Conservation (phyloP, 2,329 filamentous ascomycete genomes). For the Waltergamsia citrina region DNA sequence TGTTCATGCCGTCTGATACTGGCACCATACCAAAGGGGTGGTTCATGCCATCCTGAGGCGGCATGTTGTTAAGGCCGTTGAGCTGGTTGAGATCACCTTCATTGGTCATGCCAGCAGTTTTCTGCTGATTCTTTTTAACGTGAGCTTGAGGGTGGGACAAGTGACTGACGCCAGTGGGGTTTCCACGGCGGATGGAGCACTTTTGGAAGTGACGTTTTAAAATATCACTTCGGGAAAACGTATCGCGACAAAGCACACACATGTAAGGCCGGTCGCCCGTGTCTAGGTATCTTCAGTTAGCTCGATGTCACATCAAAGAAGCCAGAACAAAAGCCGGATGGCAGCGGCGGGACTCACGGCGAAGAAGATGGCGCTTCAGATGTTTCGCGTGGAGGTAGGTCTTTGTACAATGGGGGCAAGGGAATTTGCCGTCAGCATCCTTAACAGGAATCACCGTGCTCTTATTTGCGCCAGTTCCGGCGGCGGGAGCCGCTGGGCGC, state of each 20-base stretch:
- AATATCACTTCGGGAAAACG: conserved; percentile 95
- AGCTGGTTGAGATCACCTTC: conserved; percentile 50
- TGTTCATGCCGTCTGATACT: conserved; percentile 48
- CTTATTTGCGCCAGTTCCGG: conserved; percentile 62
- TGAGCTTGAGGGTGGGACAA: conserved; percentile 87
- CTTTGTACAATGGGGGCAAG: conserved; percentile 96
- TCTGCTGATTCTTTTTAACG: conserved; percentile 66
- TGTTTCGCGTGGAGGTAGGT: conserved; percentile 97
- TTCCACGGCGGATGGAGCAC: conserved; percentile 91
- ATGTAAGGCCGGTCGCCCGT: conserved; percentile 97
- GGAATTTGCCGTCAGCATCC: conserved; percentile 95
- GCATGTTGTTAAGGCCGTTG: conserved; percentile 49
- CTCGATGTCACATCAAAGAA: neutral
- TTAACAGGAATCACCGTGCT: conserved; percentile 82
- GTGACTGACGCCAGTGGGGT: conserved; percentile 90
- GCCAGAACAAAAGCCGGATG: too few species aligned
- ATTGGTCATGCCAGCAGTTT: conserved; percentile 39
- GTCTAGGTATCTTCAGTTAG: conserved; percentile 42
- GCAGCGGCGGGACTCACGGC: conserved; percentile 63
- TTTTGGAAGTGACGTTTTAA: conserved; percentile 99
- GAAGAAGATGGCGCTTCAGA: conserved; percentile 86
- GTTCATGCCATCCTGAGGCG: conserved; percentile 43
- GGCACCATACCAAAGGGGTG: conserved; percentile 49
- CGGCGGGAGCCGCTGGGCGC: conserved; percentile 65
- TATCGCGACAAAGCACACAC: conserved; percentile 96